Conservation (phyloP, 805 yeast genomes). For the Ogataea ganodermae region DNA sequence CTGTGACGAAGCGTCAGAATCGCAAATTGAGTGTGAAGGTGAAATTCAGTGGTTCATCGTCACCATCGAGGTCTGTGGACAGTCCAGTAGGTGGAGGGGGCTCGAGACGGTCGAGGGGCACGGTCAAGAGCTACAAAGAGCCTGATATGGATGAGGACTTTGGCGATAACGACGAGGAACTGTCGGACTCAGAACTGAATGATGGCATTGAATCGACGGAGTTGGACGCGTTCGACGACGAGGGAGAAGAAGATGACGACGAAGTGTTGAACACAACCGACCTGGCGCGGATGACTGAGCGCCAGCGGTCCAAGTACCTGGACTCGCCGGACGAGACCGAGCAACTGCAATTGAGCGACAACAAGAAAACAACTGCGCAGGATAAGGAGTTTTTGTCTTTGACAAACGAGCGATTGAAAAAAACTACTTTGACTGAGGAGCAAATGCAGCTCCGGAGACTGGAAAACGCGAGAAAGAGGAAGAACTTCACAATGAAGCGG, state of each 20-base stretch:
- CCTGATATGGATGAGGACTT: constrained; percentile 24
- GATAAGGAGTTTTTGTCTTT: constrained; percentile 37
- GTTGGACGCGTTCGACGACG: constrained; percentile 18
- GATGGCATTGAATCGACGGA: constrained; percentile 14
- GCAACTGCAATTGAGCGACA: constrained; percentile 3
- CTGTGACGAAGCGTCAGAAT: constrained; percentile 9
- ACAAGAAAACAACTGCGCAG: constrained; percentile 13
- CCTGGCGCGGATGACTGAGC: constrained; percentile 52
- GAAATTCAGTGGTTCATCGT: constrained; percentile 12
- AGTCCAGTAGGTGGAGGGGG: constrained; percentile 7
- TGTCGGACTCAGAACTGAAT: constrained; percentile 9
- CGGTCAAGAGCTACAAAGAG: constrained; percentile 22
- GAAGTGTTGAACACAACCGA: constrained; percentile 45
- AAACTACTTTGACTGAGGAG: constrained; percentile 73
- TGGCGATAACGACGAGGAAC: constrained; percentile 30
- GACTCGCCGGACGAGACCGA: constrained; percentile 35
- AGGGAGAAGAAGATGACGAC: constrained; percentile 41
- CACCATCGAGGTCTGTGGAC: constrained; percentile 4
- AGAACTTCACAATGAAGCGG: constrained; percentile 77
- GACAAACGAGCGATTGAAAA: constrained; percentile 45
- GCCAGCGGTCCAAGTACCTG: constrained; percentile 51
- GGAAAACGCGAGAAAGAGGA: constrained; percentile 85
- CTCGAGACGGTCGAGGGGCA: constrained; percentile 15
- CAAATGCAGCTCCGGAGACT: constrained; percentile 79
- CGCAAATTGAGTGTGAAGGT: constrained; percentile 26